phyloP scores from a whole-genome alignment of 2,329 filamentous ascomycete genomes.

The Diaporthe eres region DNA sequence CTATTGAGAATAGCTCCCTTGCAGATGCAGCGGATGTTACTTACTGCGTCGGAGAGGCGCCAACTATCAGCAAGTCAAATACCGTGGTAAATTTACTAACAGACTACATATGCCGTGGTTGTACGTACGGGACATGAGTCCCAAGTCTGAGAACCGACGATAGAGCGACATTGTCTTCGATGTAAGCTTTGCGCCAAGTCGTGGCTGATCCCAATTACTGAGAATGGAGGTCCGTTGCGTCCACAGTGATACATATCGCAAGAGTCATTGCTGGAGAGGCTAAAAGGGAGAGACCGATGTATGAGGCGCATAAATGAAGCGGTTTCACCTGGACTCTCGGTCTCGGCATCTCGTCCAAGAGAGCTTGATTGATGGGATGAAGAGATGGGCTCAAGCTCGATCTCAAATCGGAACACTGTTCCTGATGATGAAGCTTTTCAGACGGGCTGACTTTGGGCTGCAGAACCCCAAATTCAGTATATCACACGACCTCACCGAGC shows the following conservation, averaged over 20 bases:
- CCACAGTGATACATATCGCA: background rate
- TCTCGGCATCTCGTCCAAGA: slow-evolving; percentile 17
- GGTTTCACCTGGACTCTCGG: background rate
- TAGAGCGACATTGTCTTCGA: background rate
- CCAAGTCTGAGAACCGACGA: background rate
- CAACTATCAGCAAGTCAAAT: background rate
- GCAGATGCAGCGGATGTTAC: background rate
- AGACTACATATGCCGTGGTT: background rate
- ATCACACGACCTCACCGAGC: background rate
- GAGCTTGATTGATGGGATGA: slow-evolving; percentile 4
- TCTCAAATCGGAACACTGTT: slow-evolving; percentile 2
- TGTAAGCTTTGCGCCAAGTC: background rate
- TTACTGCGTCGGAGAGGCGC: background rate
- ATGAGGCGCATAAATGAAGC: background rate
- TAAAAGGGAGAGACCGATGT: background rate
- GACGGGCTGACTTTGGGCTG: background rate
- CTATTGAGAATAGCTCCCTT: background rate
- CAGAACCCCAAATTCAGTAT: background rate
- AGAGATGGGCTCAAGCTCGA: background rate
- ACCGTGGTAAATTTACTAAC: background rate
- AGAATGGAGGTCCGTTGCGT: background rate
- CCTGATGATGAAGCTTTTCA: background rate
- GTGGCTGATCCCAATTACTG: background rate
- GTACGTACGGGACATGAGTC: background rate
- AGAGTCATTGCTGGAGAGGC: background rate